Evolutionary conservation across 2,329 filamentous ascomycete genomes (phyloP).

Genomic region (Aspergillus flavus): DNA sequence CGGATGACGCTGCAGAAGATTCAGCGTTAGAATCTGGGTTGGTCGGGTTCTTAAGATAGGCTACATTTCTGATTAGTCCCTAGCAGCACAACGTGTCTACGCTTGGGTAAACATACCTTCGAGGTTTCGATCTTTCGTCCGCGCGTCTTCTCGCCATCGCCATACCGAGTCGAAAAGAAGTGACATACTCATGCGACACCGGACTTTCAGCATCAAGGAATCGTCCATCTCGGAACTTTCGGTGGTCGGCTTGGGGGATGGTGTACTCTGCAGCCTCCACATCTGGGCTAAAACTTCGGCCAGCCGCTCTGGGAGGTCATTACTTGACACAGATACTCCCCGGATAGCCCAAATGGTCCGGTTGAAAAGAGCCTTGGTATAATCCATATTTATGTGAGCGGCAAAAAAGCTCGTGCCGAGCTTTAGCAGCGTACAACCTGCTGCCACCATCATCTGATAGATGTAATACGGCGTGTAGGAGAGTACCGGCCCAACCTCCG

Average conservation of each 20-base stretch:
- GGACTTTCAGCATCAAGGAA: slow-evolving; percentile 63
- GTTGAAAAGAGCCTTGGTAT: slow-evolving; percentile 60
- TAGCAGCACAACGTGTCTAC: neutral
- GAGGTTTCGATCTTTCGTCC: slow-evolving; percentile 70
- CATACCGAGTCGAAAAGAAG: slow-evolving; percentile 69
- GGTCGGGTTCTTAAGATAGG: slow-evolving; percentile 81
- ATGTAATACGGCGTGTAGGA: slow-evolving; percentile 63
- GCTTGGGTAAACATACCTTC: slow-evolving; percentile 62
- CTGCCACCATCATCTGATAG: slow-evolving; percentile 68
- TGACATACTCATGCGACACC: slow-evolving; percentile 68
- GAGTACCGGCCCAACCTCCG: slow-evolving; percentile 50
- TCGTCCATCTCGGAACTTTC: slow-evolving; percentile 41
- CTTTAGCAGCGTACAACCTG: slow-evolving; percentile 65
- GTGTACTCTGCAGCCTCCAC: slow-evolving; percentile 56
- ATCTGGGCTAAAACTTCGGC: slow-evolving; percentile 68
- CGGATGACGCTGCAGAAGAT: slow-evolving; percentile 67
- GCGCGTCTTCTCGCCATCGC: slow-evolving; percentile 68
- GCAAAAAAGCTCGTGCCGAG: slow-evolving; percentile 68
- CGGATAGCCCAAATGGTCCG: slow-evolving; percentile 62
- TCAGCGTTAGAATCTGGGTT: slow-evolving; percentile 78
- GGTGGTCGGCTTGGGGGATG: slow-evolving; percentile 28
- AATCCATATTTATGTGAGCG: slow-evolving; percentile 57
- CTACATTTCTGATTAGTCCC: slow-evolving; percentile 30
- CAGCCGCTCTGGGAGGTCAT: slow-evolving; percentile 65
- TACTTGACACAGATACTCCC: slow-evolving; percentile 62